Conservation (phyloP, 768 basidiomycete genomes). For the Lepiota brunneoincarnata region DNA sequence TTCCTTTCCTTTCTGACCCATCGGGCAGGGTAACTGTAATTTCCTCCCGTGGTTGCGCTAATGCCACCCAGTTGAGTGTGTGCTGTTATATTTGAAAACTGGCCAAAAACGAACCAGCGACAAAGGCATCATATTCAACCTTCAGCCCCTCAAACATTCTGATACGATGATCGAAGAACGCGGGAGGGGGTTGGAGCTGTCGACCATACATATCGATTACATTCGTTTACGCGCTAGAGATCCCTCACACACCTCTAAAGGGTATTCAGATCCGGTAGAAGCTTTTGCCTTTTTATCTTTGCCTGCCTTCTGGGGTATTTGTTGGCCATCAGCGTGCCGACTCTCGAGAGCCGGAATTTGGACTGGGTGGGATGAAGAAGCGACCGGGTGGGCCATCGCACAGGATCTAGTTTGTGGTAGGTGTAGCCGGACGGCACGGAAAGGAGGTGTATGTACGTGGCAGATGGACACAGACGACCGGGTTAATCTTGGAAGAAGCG, state of each 20-base stretch:
- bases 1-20: conserved; percentile 80
- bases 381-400: conserved; percentile 53
- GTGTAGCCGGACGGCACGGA: conserved; percentile 11
- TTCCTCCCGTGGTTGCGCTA: conserved; percentile 78
- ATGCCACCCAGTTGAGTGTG: conserved; percentile 5
- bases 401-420: conserved; percentile 21
- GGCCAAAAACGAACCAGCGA: conserved; percentile 53
- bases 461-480: conserved; percentile 28
- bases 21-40: conserved; percentile 85
- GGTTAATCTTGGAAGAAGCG: conserved; percentile 29
- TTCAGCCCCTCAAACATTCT: conserved; percentile 87
- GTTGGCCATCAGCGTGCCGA: conserved; percentile 30
- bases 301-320: conserved; percentile 25
- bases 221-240: neutral
- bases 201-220: conserved; percentile 4
- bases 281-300: conserved; percentile 48
- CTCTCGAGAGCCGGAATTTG: conserved; percentile 45
- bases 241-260: conserved; percentile 54
- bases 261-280: conserved; percentile 41
- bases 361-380: conserved; percentile 53
- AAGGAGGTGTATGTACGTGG: conserved; percentile 24
- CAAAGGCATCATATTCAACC: conserved; percentile 75
- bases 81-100: neutral
- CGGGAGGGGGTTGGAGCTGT: conserved; percentile 80
- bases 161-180: conserved; percentile 87